Evolutionary conservation across 176 grass and related monocot genomes (phyloP).

Genomic region (Lolium multiflorum): DNA sequence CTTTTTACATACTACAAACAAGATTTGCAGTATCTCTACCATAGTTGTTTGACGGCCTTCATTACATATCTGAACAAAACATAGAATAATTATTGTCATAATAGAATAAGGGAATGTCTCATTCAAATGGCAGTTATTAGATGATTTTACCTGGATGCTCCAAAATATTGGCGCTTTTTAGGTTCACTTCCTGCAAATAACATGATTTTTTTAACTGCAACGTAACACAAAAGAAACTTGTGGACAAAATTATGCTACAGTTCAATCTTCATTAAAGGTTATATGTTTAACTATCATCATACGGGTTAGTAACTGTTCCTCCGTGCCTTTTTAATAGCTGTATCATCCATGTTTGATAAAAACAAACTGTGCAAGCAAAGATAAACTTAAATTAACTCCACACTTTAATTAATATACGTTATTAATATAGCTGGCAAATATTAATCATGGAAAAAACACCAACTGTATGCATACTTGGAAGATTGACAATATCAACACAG

Average conservation of each 20-base stretch:
- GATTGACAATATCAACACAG: too few relatives aligned
- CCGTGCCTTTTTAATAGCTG: too few relatives aligned
- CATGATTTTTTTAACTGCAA: not conserved
- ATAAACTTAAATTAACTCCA: too few relatives aligned
- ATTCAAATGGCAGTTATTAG: not conserved
- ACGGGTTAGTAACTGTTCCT: too few relatives aligned
- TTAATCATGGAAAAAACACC: too few relatives aligned
- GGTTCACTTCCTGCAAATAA: slow-evolving; percentile 62
- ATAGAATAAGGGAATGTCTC: not conserved
- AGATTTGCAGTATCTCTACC: slow-evolving; percentile 55
- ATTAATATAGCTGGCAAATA: too few relatives aligned
- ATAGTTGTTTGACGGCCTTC: slow-evolving; percentile 63
- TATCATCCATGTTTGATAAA: too few relatives aligned
- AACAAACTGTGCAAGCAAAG: too few relatives aligned
- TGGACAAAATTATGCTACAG: not conserved
- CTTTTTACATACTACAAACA: slow-evolving; percentile 55
- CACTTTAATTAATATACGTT: too few relatives aligned
- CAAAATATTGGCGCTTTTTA: slow-evolving; percentile 57
- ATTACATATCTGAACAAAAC: slow-evolving; percentile 57
- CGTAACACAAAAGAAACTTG: not conserved
- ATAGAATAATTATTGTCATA: not conserved
- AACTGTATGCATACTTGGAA: too few relatives aligned
- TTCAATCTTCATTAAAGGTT: too few relatives aligned
- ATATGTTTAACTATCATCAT: too few relatives aligned
- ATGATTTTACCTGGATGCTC: slow-evolving; percentile 42